A percentile compares a stretch with the other conserved stretches of the same genome.
phyloP scores from a whole-genome alignment of 2,329 filamentous ascomycete genomes.

The Biscogniauxia mediterranea region DNA sequence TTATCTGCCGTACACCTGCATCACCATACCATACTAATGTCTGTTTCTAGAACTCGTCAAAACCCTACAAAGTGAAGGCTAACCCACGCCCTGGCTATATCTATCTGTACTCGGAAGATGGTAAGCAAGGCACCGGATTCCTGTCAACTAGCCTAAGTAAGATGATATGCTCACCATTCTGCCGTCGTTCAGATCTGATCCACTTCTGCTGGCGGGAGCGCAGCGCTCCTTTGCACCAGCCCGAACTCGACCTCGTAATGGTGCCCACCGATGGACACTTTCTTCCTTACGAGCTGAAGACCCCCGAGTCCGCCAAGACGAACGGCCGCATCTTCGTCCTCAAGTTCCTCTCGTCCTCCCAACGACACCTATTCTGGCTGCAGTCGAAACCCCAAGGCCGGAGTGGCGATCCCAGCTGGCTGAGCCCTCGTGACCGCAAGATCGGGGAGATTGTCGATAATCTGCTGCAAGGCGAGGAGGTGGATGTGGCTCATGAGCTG shows the following conservation, averaged over 20 bases:
- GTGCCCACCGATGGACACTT: conserved; percentile 88
- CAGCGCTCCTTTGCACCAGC: conserved; percentile 64
- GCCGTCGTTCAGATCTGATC: conserved; percentile 65
- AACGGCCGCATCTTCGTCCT: conserved; percentile 91
- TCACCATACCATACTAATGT: conserved; percentile 17
- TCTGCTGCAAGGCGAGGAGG: conserved; percentile 83
- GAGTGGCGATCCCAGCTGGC: conserved; percentile 68
- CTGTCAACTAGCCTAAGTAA: not conserved
- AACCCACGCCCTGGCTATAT: conserved; percentile 77
- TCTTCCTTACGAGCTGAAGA: conserved; percentile 68
- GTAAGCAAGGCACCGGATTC: conserved; percentile 38
- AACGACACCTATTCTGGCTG: conserved; percentile 93
- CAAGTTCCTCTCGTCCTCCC: conserved; percentile 89
- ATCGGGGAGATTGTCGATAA: conserved; percentile 84
- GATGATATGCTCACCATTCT: conserved; percentile 13
- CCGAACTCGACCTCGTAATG: conserved; percentile 90
- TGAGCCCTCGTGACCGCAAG: conserved; percentile 82
- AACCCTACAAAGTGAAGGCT: conserved; percentile 71
- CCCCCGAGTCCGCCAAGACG: conserved; percentile 59
- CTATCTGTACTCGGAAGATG: conserved; percentile 91
- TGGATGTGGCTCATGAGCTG: conserved; percentile 74
- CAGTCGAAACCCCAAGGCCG: conserved; percentile 82
- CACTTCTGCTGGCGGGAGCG: conserved; percentile 98
- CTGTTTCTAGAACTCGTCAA: conserved; percentile 30
- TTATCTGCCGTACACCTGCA: conserved; percentile 22